Conservation (phyloP, 23 red algal genomes). For the Gracilariopsis chorda region DNA sequence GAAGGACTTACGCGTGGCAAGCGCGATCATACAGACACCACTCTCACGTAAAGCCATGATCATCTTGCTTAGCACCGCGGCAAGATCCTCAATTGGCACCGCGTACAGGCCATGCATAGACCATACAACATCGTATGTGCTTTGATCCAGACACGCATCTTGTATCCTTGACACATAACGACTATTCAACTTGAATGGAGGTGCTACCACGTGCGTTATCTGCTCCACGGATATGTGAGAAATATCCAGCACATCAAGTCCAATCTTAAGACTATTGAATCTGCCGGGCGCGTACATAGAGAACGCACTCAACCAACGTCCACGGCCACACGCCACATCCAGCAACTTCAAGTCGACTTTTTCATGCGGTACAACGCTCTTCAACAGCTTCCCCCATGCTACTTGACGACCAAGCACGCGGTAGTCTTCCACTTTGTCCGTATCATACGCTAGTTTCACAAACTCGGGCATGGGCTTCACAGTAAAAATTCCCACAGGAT, state of each 20-base stretch:
- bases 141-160: neutral
- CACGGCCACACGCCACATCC: neutral
- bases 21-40: neutral
- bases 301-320: neutral
- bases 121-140: neutral
- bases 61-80: neutral
- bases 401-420: neutral
- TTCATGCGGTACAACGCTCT: neutral
- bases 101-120: neutral
- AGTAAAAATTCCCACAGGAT: neutral
- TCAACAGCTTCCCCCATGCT: neutral
- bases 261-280: neutral
- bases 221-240: neutral
- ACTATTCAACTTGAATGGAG: neutral
- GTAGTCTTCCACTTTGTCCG: neutral
- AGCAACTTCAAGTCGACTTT: neutral
- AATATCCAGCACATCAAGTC: neutral
- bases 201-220: neutral
- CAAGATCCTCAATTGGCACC: neutral
- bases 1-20: neutral
- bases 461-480: neutral
- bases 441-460: neutral
- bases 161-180: neutral
- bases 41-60: neutral
- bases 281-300: neutral